Conservation (phyloP, 257 asterid genomes). For the Fraxinus pennsylvanica region DNA sequence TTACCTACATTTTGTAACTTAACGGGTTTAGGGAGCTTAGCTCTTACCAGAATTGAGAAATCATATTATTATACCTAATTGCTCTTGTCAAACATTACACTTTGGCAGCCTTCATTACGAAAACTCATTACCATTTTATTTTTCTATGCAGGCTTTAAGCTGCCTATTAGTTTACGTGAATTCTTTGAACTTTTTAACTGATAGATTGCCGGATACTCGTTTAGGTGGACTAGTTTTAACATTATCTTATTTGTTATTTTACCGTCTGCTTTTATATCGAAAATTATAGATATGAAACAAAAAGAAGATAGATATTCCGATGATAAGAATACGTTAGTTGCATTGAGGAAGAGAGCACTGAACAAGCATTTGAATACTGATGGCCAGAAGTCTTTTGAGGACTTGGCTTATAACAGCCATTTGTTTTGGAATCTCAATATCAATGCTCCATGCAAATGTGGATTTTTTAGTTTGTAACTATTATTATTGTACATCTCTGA, state of each 20-base stretch:
- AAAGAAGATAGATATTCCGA: not conserved
- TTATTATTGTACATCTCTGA: conserved; percentile 4
- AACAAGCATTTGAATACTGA: too few species aligned
- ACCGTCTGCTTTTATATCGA: not conserved
- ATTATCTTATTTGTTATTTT: conserved; percentile 1
- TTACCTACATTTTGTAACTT: not conserved
- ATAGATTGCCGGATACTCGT: not conserved
- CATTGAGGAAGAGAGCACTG: not conserved
- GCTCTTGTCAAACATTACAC: not conserved
- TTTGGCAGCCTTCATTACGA: not conserved
- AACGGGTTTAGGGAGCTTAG: not conserved
- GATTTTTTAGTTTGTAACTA: conserved; percentile 12
- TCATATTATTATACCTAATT: not conserved
- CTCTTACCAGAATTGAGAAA: not conserved
- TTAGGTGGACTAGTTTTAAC: too few species aligned
- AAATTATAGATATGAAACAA: not conserved
- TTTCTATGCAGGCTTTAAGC: too few species aligned
- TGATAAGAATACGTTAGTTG: not conserved
- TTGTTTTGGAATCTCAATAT: not conserved
- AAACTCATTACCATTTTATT: not conserved
- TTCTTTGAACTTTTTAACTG: not conserved
- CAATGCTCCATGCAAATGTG: not conserved
- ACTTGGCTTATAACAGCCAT: too few species aligned
- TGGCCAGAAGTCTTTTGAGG: too few species aligned
- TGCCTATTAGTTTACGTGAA: not conserved